phyloP scores from a whole-genome alignment of 208 protist species.

The Leishmania mexicana region DNA sequence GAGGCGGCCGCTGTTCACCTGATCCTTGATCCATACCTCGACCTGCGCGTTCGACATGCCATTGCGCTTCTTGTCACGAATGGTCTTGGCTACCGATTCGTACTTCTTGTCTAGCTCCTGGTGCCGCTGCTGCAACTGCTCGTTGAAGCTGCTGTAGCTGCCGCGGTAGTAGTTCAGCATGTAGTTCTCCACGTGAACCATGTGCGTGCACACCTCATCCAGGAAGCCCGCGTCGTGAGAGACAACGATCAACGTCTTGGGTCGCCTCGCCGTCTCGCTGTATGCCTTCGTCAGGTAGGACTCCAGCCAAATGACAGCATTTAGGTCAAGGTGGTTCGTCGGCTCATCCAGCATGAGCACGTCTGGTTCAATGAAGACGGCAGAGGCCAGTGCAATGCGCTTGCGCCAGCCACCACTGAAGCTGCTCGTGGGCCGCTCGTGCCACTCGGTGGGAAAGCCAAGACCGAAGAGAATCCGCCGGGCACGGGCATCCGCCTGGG shows the following conservation, averaged over 20 bases:
- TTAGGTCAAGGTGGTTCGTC: slow-evolving; percentile 97
- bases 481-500: slow-evolving; percentile 84
- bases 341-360: slow-evolving; percentile 98
- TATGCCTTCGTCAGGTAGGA: slow-evolving; percentile 86
- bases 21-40: slow-evolving; percentile 78
- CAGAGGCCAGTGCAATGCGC: slow-evolving; percentile 94
- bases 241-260: slow-evolving; percentile 95
- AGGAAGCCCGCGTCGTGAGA: slow-evolving; percentile 97
- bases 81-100: slow-evolving; percentile 65
- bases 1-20: slow-evolving; percentile 67
- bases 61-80: slow-evolving; percentile 88
- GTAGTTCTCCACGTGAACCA: slow-evolving; percentile 92
- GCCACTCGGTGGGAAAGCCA: slow-evolving; percentile 93
- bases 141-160: slow-evolving; percentile 73
- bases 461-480: slow-evolving; percentile 93
- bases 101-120: slow-evolving; percentile 90
- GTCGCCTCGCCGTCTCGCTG: slow-evolving; percentile 76
- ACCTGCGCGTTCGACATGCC: slow-evolving; percentile 89
- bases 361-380: slow-evolving; percentile 95
- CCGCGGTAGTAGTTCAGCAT: slow-evolving; percentile 91
- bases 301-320: slow-evolving; percentile 95
- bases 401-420: slow-evolving; percentile 93
- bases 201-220: slow-evolving; percentile 94
- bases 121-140: slow-evolving; percentile 75
- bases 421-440: slow-evolving; percentile 86